phyloP scores from a whole-genome alignment of 371 early-diverging fungal species.

The Mortierella sp. region DNA sequence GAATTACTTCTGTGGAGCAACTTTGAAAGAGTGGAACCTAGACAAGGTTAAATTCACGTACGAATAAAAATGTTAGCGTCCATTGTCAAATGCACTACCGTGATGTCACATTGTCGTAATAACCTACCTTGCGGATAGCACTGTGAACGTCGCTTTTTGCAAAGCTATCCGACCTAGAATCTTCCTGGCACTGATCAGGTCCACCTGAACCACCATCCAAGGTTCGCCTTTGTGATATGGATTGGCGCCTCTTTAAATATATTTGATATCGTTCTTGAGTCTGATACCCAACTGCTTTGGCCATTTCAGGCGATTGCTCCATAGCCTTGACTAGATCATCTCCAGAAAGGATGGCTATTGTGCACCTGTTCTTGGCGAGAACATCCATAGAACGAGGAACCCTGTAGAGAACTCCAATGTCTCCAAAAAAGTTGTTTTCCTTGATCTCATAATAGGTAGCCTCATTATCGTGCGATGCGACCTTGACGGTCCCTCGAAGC shows the following conservation, averaged over 20 bases:
- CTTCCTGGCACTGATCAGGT: slow-evolving; percentile 38
- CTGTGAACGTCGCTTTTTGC: slow-evolving; percentile 45
- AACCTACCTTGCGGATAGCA: slow-evolving; percentile 46
- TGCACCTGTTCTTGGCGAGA: slow-evolving; percentile 76
- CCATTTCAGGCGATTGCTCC: slow-evolving; percentile 54
- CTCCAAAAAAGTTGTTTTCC: slow-evolving; percentile 81
- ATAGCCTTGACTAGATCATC: slow-evolving; percentile 66
- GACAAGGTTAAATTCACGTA: background rate
- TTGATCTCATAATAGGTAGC: slow-evolving; percentile 78
- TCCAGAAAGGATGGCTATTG: slow-evolving; percentile 74
- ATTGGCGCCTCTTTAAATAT: slow-evolving; percentile 53
- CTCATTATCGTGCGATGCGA: slow-evolving; percentile 82
- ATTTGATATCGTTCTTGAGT: slow-evolving; percentile 56
- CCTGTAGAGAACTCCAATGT: slow-evolving; percentile 87
- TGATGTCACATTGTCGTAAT: background rate
- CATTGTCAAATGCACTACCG: background rate
- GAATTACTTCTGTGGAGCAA: slow-evolving; percentile 67
- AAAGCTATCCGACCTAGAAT: slow-evolving; percentile 40
- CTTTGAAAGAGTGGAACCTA: slow-evolving; percentile 67
- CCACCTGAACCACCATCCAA: slow-evolving; percentile 39
- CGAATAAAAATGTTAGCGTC: background rate
- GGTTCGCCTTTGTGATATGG: slow-evolving; percentile 31
- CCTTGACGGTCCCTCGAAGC: slow-evolving; percentile 83
- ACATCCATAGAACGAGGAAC: slow-evolving; percentile 88
- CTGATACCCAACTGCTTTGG: slow-evolving; percentile 55